Conservation (phyloP, 768 basidiomycete species). For the Coprinopsis marcescibilis region DNA sequence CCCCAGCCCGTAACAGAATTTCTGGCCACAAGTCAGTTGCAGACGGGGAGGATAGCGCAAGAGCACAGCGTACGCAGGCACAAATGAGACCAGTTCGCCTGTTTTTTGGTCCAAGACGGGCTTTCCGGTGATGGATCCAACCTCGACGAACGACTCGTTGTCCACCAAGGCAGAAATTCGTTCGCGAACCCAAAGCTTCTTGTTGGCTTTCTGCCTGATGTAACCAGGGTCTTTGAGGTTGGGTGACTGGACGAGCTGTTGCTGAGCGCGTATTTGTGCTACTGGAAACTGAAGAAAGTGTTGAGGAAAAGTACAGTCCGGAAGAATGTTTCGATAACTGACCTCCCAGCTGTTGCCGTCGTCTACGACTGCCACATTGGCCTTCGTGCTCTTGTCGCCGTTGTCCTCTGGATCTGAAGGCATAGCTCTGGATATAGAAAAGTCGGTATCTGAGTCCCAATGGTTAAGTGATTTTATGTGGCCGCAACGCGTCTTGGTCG, state of each 20-base stretch:
- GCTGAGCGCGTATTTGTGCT: conserved; percentile 25
- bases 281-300: conserved; percentile 32
- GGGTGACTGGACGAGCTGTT: conserved; percentile 25
- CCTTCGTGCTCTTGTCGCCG: not conserved
- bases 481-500: no score
- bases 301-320: not conserved
- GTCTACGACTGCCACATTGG: no score
- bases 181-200: conserved; percentile 37
- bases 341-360: conserved; percentile 29
- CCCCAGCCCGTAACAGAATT: conserved; percentile 36
- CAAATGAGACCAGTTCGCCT: conserved; percentile 26
- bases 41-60: not conserved
- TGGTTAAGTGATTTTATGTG: no score
- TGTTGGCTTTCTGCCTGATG: conserved; percentile 31
- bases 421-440: conserved; percentile 12
- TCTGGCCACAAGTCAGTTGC: conserved; percentile 14
- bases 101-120: conserved; percentile 23
- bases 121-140: conserved; percentile 33
- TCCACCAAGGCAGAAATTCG: conserved; percentile 30
- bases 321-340: not conserved
- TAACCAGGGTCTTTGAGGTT: conserved; percentile 33
- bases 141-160: conserved; percentile 27
- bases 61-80: conserved; percentile 29
- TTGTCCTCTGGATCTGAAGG: conserved; percentile 12
- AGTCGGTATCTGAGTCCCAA: not conserved